Evolutionary conservation across 495 filamentous ascomycete species (phyloP), one percentile per base, ranked within the genome.

Genomic region (Neurospora sp.): DNA sequence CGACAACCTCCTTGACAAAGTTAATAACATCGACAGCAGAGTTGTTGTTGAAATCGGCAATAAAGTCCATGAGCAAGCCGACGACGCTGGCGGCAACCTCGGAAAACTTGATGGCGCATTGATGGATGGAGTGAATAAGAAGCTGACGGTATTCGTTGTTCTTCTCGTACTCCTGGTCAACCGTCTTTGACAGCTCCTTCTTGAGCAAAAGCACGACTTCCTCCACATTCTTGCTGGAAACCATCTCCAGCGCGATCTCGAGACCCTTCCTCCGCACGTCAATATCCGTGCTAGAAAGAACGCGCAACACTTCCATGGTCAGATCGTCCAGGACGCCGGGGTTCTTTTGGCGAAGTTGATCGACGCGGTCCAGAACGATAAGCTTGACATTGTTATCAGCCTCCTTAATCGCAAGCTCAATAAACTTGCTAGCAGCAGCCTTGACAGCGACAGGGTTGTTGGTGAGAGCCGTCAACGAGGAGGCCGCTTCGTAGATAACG

Each of bases 311-410:
- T 78, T 98, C 96, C 95, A 99, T 98, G n/a, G 92, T 93, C 68
- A 98, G 84, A 76, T 98, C 96, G 80, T 98, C 95, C 72, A 99
- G 81, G 69, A 98, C 89, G 72, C 96, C 96, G 77, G 96, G 92
- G 77, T 98, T 98, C 82, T 93, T 93, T 77, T 92, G 89, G 74
- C 96, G 88, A 70, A 99, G 84, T 75, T 96, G 91, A 78, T 98
- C 92, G 39, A 99, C 95, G 45, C 94, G 93, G 75, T 98, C 96
- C 53, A 99, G 86, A 22, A 98, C 96, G 77, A 99, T 98, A 39
- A 98, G 90, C 83, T 98, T 99, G 72, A 99, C 96, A 78, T 99
- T 99, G 85, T 99, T 99, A 79, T 99, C 96, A 4, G 96, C 91
- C 81, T 98, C 96, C 82, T 94, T 95, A 78, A 99, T 98, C 74